Conservation (phyloP, 305 asterid genomes). For the Fraxinus paxiana region DNA sequence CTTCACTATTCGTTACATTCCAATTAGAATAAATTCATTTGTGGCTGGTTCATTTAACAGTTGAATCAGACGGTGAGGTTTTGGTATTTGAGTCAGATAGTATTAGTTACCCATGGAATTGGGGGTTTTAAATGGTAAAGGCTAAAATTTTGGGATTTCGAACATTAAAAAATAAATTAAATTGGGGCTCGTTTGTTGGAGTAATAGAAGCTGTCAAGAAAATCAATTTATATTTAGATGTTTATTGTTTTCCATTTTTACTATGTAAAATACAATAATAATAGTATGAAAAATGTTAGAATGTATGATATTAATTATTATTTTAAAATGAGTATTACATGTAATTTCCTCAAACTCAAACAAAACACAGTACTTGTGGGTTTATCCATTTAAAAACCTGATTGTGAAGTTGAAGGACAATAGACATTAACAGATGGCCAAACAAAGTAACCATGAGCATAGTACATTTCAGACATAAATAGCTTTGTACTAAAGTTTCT, state of each 20-base stretch:
- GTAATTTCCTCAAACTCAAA: background rate
- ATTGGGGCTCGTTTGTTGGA: background rate
- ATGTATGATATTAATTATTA: background rate
- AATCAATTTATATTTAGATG: background rate
- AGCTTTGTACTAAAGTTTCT: background rate
- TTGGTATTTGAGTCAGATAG: constrained; percentile 75
- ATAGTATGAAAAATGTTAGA: too few species aligned
- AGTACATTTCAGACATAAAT: background rate
- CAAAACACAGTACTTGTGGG: background rate
- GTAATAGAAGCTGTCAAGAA: background rate
- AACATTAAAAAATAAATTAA: too few species aligned
- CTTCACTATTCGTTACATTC: too few species aligned
- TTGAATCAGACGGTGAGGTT: constrained; percentile 45
- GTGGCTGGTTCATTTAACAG: too few species aligned
- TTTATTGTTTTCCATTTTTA: background rate
- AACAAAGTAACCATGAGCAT: background rate
- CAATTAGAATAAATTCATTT: too few species aligned
- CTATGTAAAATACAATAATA: background rate
- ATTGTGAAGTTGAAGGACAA: background rate
- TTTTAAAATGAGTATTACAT: background rate
- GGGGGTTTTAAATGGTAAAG: too few species aligned
- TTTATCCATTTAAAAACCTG: background rate
- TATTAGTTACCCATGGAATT: too few species aligned
- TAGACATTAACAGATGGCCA: background rate
- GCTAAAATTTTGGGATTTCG: too few species aligned